Percentiles rank a stretch among this genome's conserved stretches.
Conservation (phyloP, 116 monocot species). For the Phalaenopsis hybrid region DNA sequence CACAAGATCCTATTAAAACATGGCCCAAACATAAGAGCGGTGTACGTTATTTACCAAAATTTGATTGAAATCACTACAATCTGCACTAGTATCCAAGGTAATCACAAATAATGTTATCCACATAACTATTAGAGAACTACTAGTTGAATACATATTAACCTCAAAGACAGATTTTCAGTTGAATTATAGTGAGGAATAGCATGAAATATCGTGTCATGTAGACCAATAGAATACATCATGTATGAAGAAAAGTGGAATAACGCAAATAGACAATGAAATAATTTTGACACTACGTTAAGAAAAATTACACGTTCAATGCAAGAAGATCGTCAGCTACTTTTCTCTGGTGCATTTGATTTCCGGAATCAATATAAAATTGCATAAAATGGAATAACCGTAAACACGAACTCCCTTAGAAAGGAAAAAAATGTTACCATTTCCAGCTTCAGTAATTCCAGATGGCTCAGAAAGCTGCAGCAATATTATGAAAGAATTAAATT, state of each 20-base stretch:
- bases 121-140: not conserved
- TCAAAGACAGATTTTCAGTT: not conserved
- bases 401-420: not conserved
- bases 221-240: not conserved
- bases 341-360: not conserved
- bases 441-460: slow-evolving; percentile 74
- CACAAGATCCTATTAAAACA: too few species aligned
- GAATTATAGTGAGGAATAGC: not conserved
- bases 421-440: slow-evolving; percentile 38
- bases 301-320: not conserved
- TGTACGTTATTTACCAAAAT: not conserved
- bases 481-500: slow-evolving; percentile 1
- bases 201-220: too few species aligned
- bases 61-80: not conserved
- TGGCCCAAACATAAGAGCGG: not conserved
- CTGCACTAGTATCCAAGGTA: not conserved
- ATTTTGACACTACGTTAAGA: not conserved
- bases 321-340: not conserved
- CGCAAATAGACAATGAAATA: not conserved
- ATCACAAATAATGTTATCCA: not conserved
- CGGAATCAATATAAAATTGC: not conserved
- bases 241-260: not conserved
- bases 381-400: not conserved
- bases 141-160: not conserved
- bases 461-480: slow-evolving; percentile 88